Conservation (phyloP, 83 land plant species). For the Larix sibirica region DNA sequence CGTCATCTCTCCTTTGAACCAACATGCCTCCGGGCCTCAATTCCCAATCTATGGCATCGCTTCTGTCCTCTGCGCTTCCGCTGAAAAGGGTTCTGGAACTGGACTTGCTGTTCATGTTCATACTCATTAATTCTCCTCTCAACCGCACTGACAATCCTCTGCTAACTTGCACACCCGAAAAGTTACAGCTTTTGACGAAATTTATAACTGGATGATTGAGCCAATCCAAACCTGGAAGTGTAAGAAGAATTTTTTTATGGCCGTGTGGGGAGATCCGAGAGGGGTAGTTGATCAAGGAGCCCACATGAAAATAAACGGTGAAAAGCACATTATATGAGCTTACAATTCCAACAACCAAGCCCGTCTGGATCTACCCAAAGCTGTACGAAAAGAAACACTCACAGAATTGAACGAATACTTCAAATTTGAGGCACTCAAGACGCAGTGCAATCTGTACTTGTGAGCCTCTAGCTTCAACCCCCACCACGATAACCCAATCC, state of each 20-base stretch:
- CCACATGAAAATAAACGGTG: no score
- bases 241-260: background rate
- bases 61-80: conserved; percentile 20
- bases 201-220: background rate
- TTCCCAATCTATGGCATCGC: conserved; percentile 52
- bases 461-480: no score
- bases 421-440: no score
- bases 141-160: background rate
- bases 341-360: background rate
- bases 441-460: no score
- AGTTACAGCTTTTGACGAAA: background rate
- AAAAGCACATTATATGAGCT: background rate
- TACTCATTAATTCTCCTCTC: no score
- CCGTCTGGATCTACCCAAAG: no score
- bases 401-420: no score
- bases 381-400: no score
- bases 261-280: background rate
- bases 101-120: background rate
- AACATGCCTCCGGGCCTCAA: conserved; percentile 68
- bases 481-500: no score
- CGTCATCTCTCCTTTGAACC: conserved; percentile 58
- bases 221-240: background rate
- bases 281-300: background rate
- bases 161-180: background rate
- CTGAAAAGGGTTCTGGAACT: background rate